Evolutionary conservation across 2,329 filamentous ascomycete species (phyloP).

Genomic region (Byssoonygena ceratinophila): DNA sequence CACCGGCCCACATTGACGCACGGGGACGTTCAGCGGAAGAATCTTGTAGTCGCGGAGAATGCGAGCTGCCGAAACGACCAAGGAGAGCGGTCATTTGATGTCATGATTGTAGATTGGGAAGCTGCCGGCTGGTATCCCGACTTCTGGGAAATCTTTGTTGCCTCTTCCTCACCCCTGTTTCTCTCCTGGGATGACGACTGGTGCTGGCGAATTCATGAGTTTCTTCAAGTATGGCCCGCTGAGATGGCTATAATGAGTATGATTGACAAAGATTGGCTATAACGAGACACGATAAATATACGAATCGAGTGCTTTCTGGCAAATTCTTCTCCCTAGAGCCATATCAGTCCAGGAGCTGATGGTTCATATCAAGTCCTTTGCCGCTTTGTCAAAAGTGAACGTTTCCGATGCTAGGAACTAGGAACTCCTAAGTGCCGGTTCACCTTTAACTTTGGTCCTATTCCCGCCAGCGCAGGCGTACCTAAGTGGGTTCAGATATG

Average conservation of each 20-base stretch:
- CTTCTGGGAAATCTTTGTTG: slow-evolving; percentile 25
- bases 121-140: slow-evolving; percentile 23
- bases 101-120: slow-evolving; percentile 25
- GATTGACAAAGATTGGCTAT: slow-evolving; percentile 21
- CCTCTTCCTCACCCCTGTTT: slow-evolving; percentile 16
- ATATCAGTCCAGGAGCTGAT: not conserved
- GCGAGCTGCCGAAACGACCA: slow-evolving; percentile 15
- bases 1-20: slow-evolving; percentile 25
- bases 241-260: slow-evolving; percentile 23
- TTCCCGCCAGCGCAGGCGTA: no score
- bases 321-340: not conserved
- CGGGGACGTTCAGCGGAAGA: slow-evolving; percentile 25
- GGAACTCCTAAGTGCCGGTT: no score
- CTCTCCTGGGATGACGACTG: slow-evolving; percentile 22
- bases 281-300: not conserved
- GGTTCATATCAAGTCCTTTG: no score
- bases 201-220: slow-evolving; percentile 23
- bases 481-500: no score
- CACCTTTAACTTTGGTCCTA: no score
- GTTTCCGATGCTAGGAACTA: no score
- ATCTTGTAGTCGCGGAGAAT: slow-evolving; percentile 22
- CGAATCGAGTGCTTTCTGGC: not conserved
- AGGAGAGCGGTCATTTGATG: slow-evolving; percentile 24
- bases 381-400: no score
- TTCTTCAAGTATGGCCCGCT: slow-evolving; percentile 23